Base-by-base conservation (phyloP, 345 rosid species). In the Trapa incisa region DNA sequence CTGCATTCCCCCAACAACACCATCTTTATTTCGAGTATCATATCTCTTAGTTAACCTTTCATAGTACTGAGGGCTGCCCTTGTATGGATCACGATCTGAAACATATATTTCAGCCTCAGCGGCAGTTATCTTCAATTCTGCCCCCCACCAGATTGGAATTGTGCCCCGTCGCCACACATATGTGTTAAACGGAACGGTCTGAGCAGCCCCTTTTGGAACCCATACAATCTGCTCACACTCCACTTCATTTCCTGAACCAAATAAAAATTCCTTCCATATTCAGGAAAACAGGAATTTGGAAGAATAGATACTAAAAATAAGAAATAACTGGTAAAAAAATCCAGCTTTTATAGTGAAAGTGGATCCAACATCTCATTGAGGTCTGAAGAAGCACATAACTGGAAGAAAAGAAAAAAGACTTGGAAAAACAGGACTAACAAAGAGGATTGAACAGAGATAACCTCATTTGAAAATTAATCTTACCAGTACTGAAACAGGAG, bases 101-200 rank as follows among this genome's bases (percentile, higher is more conserved):
- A 94, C 93, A 86, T 89, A 89, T 68, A 91, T 94, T 75, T 91
- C 99, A 67, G 99, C 99, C 80, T 94, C 99, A 64, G 95, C 91
- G 37, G 97, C 89, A 37, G 92, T 91, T 43, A 93, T 78, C 81
- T 91, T 94, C 72, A 94, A 69, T 69, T 94, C 97, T 50, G 99
- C 97, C 81, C 99, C 96, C 99, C 99, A 91, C 99, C 99, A 94
- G 41, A 94, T 91, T 17, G 99, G 97, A 56, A 91, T 91, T 50
- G 99, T 91, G 73, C 99, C 99, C 66, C 97, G 87, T 64, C 97
- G 88, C 99, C 97, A 94, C 47, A 88, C 80, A 69, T 86, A 89
- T 32, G 92, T 85, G 72, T 78, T 94, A 73, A 91, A 94, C 78
- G 92, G 92, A 75, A 89, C 70, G 77, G 91, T 85, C 76, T 80